A percentile compares a stretch with the other conserved stretches of the same genome.
phyloP scores from a whole-genome alignment of 208 protist genomes.

The Hexamita inflata region DNA sequence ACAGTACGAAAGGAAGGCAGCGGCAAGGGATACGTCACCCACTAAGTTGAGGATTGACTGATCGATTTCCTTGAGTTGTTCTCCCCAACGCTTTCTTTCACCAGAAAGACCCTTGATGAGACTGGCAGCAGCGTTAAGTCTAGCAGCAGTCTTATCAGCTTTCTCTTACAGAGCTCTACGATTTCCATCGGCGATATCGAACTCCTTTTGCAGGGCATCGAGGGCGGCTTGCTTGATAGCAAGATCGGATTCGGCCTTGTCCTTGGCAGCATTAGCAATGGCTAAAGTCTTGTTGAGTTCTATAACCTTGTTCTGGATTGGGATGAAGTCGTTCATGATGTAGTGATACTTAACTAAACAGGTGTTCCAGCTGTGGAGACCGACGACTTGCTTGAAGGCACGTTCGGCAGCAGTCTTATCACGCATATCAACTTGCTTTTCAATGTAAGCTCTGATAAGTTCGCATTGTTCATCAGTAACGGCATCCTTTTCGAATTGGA shows the following conservation, averaged over 20 bases:
- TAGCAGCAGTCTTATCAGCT: slow-evolving; percentile 71
- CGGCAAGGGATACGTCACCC: slow-evolving; percentile 83
- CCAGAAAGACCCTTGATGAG: slow-evolving; percentile 48
- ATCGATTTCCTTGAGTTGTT: slow-evolving; percentile 81
- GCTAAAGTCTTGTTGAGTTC: slow-evolving; percentile 42
- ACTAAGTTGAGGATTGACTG: slow-evolving; percentile 73
- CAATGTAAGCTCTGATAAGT: slow-evolving; percentile 81
- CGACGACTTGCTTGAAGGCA: slow-evolving; percentile 49
- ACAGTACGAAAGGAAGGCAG: slow-evolving; percentile 89
- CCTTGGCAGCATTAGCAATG: slow-evolving; percentile 48
- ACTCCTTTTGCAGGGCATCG: slow-evolving; percentile 68
- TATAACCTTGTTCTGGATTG: slow-evolving; percentile 66
- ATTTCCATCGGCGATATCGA: slow-evolving; percentile 71
- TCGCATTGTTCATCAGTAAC: slow-evolving; percentile 95
- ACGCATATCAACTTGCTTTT: slow-evolving; percentile 70
- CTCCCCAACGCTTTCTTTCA: slow-evolving; percentile 81
- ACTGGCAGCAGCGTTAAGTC: slow-evolving; percentile 68
- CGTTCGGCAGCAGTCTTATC: slow-evolving; percentile 66
- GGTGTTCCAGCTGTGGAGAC: slow-evolving; percentile 78
- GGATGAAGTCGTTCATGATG: slow-evolving; percentile 79
- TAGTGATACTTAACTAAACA: slow-evolving; percentile 87
- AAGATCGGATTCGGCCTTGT: slow-evolving; percentile 72
- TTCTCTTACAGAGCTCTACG: slow-evolving; percentile 84
- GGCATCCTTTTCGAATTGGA: slow-evolving; percentile 59
- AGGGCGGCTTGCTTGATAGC: slow-evolving; percentile 76